Evolutionary conservation across 352 stramenopile genomes (phyloP).

Genomic region (Phytophthora palmivora): DNA sequence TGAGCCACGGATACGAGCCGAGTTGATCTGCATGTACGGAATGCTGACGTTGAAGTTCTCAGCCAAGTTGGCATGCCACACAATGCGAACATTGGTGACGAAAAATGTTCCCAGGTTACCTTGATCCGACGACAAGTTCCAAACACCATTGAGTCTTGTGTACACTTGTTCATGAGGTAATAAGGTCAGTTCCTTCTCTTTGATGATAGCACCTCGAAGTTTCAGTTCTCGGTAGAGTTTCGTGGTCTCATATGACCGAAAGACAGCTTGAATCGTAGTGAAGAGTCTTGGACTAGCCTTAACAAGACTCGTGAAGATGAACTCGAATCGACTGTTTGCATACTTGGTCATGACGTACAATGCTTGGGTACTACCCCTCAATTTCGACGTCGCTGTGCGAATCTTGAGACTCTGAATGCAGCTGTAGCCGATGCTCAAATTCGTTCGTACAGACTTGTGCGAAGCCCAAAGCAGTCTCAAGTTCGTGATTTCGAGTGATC

Average conservation of each 20-base stretch:
- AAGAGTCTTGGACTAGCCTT: conserved; percentile 92
- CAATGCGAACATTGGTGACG: conserved; percentile 93
- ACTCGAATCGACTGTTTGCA: conserved; percentile 89
- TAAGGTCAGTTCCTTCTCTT: conserved; percentile 87
- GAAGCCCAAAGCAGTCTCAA: conserved; percentile 91
- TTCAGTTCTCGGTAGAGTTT: conserved; percentile 95
- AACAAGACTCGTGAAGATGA: conserved; percentile 95
- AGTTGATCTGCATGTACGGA: conserved; percentile 95
- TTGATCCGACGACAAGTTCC: conserved; percentile 93
- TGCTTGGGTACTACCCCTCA: conserved; percentile 91
- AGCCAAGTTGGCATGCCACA: conserved; percentile 93
- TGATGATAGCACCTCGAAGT: conserved; percentile 92
- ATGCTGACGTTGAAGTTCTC: conserved; percentile 97
- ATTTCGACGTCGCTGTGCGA: conserved; percentile 87
- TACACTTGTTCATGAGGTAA: conserved; percentile 93
- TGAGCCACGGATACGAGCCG: conserved; percentile 81
- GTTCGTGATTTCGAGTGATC: conserved; percentile 92
- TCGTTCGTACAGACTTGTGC: conserved; percentile 87
- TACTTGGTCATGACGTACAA: conserved; percentile 94
- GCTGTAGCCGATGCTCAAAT: conserved; percentile 89
- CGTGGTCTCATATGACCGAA: conserved; percentile 93
- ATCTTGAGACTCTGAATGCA: conserved; percentile 91
- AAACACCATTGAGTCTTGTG: conserved; percentile 86
- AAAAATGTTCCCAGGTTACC: conserved; percentile 94
- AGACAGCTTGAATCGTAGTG: conserved; percentile 93